These are phyloP conservation scores for Sporothrix curviconia DNA, from an alignment of 2,329 filamentous ascomycete species.

Conservation along the genomic window DNA sequence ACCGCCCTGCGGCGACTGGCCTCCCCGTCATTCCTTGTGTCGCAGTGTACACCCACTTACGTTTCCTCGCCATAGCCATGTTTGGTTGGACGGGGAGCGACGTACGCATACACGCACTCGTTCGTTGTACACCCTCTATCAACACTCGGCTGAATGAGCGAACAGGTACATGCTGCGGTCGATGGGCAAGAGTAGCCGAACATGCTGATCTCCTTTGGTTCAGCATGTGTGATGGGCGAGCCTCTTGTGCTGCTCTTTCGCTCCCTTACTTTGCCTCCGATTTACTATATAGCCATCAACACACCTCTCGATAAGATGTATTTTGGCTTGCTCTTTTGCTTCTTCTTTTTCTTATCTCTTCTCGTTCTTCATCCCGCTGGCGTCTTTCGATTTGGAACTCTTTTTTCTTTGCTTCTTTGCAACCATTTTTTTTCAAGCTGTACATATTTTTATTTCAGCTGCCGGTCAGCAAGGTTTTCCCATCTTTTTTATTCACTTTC, in stretches of 20 bases:
- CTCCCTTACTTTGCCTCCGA: background rate
- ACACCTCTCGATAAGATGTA: background rate
- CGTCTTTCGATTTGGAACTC: conserved; percentile 11
- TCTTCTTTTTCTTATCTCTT: conserved; percentile 11
- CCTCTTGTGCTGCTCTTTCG: background rate
- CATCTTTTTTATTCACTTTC: conserved; percentile 10
- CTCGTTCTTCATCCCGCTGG: conserved; percentile 13
- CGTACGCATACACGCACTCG: background rate
- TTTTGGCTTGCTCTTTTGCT: background rate
- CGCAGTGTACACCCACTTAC: no score
- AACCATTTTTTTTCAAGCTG: conserved; percentile 19
- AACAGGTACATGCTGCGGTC: background rate
- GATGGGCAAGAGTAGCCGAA: conserved; percentile 1
- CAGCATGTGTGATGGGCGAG: background rate
- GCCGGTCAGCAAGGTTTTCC: conserved; percentile 25
- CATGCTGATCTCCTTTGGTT: conserved; percentile 4
- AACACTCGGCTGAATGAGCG: conserved; percentile 3
- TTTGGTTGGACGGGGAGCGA: background rate
- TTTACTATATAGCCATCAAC: conserved; percentile 10
- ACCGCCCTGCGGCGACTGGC: background rate
- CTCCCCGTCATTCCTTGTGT: background rate
- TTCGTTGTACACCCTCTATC: background rate
- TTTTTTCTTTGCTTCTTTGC: conserved; percentile 17
- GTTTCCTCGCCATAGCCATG: background rate
- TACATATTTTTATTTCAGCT: conserved; percentile 21